phyloP scores from a whole-genome alignment of 2,329 filamentous ascomycete genomes.

The Magnaporthiopsis rhizophila region DNA sequence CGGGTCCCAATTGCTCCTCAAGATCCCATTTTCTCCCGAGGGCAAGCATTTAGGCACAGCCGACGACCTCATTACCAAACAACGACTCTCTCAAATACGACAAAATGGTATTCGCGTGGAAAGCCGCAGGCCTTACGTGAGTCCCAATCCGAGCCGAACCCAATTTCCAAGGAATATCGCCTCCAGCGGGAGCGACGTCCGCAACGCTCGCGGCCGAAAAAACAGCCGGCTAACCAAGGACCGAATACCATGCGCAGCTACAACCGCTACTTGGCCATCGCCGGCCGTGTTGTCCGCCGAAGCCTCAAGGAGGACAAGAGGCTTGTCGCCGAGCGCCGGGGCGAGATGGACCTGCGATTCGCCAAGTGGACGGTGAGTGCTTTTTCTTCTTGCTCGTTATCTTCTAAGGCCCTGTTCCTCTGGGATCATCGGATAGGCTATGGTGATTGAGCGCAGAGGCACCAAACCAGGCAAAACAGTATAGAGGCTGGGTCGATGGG shows the following conservation, averaged over 20 bases:
- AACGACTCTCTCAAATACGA: conserved; percentile 22
- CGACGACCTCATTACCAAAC: conserved; percentile 17
- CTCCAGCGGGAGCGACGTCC: not conserved
- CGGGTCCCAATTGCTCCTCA: not conserved
- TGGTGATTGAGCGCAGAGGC: not conserved
- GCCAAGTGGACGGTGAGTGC: conserved; percentile 88
- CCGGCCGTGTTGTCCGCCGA: conserved; percentile 88
- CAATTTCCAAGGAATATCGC: conserved; percentile 11
- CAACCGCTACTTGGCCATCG: conserved; percentile 98
- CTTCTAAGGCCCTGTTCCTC: not conserved
- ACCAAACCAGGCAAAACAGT: not conserved
- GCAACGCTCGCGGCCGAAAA: not conserved
- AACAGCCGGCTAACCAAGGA: conserved; percentile 10
- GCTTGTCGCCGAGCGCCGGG: conserved; percentile 78
- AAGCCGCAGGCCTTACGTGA: conserved; percentile 94
- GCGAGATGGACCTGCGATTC: conserved; percentile 82
- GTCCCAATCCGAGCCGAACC: conserved; percentile 25
- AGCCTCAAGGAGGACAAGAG: conserved; percentile 95
- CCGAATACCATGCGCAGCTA: conserved; percentile 55
- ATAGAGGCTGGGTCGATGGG: not conserved
- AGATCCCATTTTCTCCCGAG: conserved; percentile 15
- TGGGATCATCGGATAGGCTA: not conserved
- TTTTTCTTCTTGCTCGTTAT: not conserved
- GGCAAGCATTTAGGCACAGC: conserved; percentile 4
- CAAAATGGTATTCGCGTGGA: conserved; percentile 97